Percentiles rank a stretch among this genome's conserved stretches.
Conservation (phyloP, 2,329 filamentous ascomycete species). For the Monosporascus sp. region DNA sequence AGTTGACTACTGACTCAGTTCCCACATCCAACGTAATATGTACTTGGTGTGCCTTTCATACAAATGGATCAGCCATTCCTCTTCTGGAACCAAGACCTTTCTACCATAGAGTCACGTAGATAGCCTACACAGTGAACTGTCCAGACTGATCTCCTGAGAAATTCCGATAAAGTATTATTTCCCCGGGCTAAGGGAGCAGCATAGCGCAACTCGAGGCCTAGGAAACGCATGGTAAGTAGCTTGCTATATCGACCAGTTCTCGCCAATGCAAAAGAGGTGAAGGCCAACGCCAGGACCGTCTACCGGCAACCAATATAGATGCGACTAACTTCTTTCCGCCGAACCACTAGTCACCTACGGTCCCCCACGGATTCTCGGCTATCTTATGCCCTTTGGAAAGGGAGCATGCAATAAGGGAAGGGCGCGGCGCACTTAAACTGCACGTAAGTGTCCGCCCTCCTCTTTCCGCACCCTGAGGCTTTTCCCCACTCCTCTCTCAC, state of each 20-base stretch:
- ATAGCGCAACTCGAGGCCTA: neutral
- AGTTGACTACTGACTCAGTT: too few relatives aligned
- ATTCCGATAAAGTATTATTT: too few relatives aligned
- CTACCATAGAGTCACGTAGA: too few relatives aligned
- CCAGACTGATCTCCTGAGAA: too few relatives aligned
- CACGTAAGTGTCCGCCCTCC: neutral
- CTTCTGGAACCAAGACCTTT: too few relatives aligned
- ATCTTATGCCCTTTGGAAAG: too few relatives aligned
- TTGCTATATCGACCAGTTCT: neutral
- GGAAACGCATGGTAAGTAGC: neutral
- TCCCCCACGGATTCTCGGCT: neutral
- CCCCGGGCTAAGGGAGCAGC: neutral
- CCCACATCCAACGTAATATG: too few relatives aligned
- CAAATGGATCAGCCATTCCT: too few relatives aligned
- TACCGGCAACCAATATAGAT: neutral
- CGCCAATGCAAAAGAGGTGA: neutral
- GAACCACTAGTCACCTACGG: neutral
- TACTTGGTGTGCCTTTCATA: too few relatives aligned
- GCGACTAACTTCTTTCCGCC: neutral
- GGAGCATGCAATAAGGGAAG: constrained; percentile 6
- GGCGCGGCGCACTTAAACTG: constrained; percentile 47
- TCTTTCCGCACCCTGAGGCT: constrained; percentile 14
- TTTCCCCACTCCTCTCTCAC: constrained; percentile 7
- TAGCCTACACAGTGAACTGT: too few relatives aligned
- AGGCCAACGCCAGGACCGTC: neutral